These are phyloP conservation scores for Penicillium sp. DNA, from an alignment of 2,329 filamentous ascomycete genomes.

Conservation along the genomic window DNA sequence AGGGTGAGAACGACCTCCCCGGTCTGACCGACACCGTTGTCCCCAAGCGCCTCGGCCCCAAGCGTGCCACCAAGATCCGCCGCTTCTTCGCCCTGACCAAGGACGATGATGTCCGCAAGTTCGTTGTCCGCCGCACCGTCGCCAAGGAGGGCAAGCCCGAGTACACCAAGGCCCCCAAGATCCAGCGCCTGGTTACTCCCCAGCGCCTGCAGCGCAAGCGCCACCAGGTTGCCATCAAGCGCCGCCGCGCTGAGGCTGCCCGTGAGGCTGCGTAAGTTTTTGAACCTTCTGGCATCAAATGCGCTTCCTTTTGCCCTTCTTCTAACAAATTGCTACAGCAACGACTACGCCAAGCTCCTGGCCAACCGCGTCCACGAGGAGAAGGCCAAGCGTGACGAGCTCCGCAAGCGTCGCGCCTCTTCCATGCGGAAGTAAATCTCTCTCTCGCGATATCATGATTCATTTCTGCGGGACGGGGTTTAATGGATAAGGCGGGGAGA, in stretches of 20 bases:
- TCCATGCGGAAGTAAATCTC: constrained; percentile 82
- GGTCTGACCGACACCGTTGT: constrained; percentile 96
- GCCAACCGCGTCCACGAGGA: constrained; percentile 97
- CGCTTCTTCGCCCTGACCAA: constrained; percentile 99
- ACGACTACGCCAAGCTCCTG: constrained; percentile 94
- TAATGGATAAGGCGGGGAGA: constrained; percentile 34
- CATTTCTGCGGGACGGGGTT: constrained; percentile 34
- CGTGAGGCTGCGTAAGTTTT: constrained; percentile 96
- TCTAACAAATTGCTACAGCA: constrained; percentile 57
- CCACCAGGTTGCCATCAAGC: constrained; percentile 96
- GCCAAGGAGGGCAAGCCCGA: constrained; percentile 94
- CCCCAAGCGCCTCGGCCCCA: constrained; percentile 99
- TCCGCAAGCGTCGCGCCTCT: constrained; percentile 94
- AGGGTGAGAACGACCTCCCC: constrained; percentile 91
- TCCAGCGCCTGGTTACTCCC: constrained; percentile 98
- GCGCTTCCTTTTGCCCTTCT: constrained; percentile 31
- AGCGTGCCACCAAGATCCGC: constrained; percentile 99
- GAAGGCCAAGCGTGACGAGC: constrained; percentile 90
- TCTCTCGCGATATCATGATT: constrained; percentile 29
- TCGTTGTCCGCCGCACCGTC: constrained; percentile 98
- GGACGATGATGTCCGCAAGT: constrained; percentile 99
- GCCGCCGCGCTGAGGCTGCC: constrained; percentile 92
- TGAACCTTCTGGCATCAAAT: not conserved
- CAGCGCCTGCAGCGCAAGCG: constrained; percentile 99
- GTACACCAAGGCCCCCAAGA: constrained; percentile 99